phyloP scores from a whole-genome alignment of 495 filamentous ascomycete genomes.

The Acidiella bohemica region DNA sequence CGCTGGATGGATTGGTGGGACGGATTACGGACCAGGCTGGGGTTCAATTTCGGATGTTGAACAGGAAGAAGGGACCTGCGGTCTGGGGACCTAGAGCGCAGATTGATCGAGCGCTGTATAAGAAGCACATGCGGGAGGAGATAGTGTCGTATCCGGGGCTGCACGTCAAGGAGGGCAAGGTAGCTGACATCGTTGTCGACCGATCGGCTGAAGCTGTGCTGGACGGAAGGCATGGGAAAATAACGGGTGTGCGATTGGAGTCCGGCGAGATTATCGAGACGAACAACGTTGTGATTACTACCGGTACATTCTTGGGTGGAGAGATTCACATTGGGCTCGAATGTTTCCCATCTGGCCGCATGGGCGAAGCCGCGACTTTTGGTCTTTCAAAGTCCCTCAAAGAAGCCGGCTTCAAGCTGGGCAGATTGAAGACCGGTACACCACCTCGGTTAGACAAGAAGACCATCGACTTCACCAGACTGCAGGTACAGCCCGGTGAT shows the following conservation, averaged over 20 bases:
- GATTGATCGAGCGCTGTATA: constrained; percentile 85
- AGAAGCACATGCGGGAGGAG: constrained; percentile 83
- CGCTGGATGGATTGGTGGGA: constrained; percentile 80
- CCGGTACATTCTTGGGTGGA: constrained; percentile 87
- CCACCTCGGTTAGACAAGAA: constrained; percentile 73
- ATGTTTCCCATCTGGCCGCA: constrained; percentile 69
- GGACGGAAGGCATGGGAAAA: constrained; percentile 51
- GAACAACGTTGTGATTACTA: constrained; percentile 79
- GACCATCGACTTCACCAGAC: constrained; percentile 62
- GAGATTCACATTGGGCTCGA: constrained; percentile 94
- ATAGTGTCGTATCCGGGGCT: constrained; percentile 61
- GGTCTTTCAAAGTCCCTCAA: constrained; percentile 83
- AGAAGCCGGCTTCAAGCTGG: constrained; percentile 82
- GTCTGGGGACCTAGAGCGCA: constrained; percentile 96
- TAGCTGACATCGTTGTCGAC: constrained; percentile 76
- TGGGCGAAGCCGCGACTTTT: constrained; percentile 89
- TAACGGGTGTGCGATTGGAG: constrained; percentile 77
- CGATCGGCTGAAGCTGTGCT: constrained; percentile 32
- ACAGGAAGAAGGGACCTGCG: constrained; percentile 78
- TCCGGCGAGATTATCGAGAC: constrained; percentile 75
- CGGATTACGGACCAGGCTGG: constrained; percentile 88
- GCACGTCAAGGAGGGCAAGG: constrained; percentile 68
- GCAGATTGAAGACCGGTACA: constrained; percentile 88
- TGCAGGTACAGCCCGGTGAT: constrained; percentile 68
- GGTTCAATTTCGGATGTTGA: constrained; percentile 79